A percentile compares a stretch with the other conserved stretches of the same genome.
Evolutionary conservation across 2,329 filamentous ascomycete species (phyloP).

Genomic region (Beauveria sp.): DNA sequence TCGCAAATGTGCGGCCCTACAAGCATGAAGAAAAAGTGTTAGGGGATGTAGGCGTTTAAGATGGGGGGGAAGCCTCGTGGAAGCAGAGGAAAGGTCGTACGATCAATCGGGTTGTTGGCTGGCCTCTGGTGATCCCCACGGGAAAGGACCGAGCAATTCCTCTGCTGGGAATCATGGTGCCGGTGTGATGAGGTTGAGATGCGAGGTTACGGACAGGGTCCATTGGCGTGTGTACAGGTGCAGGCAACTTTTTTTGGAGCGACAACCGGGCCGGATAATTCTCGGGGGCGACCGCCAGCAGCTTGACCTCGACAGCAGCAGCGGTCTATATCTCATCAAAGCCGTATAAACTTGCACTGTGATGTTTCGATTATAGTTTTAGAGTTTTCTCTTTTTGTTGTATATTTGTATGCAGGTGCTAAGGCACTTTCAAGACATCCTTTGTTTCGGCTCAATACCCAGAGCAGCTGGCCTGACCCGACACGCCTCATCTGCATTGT

Average conservation of each 20-base stretch:
- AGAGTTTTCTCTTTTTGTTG: background rate
- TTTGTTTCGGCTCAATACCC: background rate
- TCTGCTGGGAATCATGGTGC: constrained; percentile 39
- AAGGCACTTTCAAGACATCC: background rate
- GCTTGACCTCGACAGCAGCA: background rate
- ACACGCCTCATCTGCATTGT: background rate
- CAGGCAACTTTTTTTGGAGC: constrained; percentile 23
- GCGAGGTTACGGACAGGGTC: constrained; percentile 14
- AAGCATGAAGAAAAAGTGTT: constrained; percentile 15
- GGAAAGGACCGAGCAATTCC: constrained; percentile 33
- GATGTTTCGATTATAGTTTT: background rate
- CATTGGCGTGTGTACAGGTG: constrained; percentile 15
- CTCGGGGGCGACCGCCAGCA: constrained; percentile 19
- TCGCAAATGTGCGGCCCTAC: constrained; percentile 19
- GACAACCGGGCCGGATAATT: constrained; percentile 26
- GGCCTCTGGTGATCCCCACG: constrained; percentile 24
- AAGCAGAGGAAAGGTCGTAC: constrained; percentile 17
- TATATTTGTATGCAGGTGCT: background rate
- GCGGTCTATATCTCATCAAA: too few species aligned
- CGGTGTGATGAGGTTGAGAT: constrained; percentile 14
- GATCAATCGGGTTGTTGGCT: constrained; percentile 20
- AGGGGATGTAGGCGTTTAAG: background rate
- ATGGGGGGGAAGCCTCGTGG: background rate
- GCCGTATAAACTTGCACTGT: too few species aligned
- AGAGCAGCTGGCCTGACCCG: background rate